Evolutionary conservation across 306 rosid species (phyloP), one percentile per base, ranked within the genome.

Genomic region (Fragaria ananassa): DNA sequence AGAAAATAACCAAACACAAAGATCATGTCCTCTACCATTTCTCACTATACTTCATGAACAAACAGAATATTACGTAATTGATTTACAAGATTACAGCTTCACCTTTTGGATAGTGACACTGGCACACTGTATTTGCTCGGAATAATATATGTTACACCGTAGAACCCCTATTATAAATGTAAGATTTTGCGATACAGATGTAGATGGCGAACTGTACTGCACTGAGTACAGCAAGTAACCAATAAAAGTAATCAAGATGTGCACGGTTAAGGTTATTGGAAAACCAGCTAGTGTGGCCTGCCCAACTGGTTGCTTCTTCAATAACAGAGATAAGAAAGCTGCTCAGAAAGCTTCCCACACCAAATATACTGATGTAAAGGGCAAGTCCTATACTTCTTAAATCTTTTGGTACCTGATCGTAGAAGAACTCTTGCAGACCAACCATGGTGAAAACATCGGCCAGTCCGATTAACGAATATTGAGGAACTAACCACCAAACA

Each of bases 341-440:
- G 66, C 96, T 92, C 25, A 92, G 74, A 61, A 90, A 87, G 85
- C 69, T 87, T 31, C 96, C 97, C 2, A 90, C 79, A 3, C 97
- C 96, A 46, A 90, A 71, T 41, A 90, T 86, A 71, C 93, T 90
- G 31, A 86, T 77, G 78, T 85, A 88, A 8, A 90, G 85, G 51
- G 93, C 89, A 29, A 92, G 86, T 49, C 96, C 97, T 25, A 90
- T 46, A 72, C 97, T 92, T 78, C 88, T 80, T 47, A 90, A 45
- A 73, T 89, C 93, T 42, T 54, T 68, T 50, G 96, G 97, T 31
- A 88, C 86, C 70, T 90, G 97, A 64, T 88, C 92, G 46, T 92
- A 90, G 81, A 92, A 92, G 71, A 90, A 90, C 68, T 92, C 97
- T 74, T 92, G 92, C 42, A 92, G 81, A 49, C 96, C 97, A 58